Base-by-base conservation (phyloP, 108 stramenopile genomes). In the Cyclotella atomus region DNA sequence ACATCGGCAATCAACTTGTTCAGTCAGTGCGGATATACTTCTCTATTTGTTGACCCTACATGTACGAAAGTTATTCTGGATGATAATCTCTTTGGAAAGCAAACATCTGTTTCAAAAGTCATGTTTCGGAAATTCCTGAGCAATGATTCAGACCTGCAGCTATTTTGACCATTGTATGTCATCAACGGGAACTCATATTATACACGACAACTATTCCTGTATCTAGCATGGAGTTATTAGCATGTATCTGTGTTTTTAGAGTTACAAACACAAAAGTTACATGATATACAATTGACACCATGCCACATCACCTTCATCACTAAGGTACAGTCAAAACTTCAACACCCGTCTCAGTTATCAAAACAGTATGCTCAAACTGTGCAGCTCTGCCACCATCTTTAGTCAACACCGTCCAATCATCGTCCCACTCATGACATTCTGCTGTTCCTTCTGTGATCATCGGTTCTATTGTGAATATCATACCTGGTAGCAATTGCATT, bases 401-500 rank as follows among this genome's bases (percentile, higher is more conserved):
- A 0, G 98, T 99, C 16, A 85, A 85, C 1, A 96, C 97, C 16
- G 99, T 99, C 99, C 99, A 99, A 71, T 95, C 87, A 76, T 95
- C 94, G 9, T 71, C 64, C 98, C 98, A 98, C 68, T 92, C 87
- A 52, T 77, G 75, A 73, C 80, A 83, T 17, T 90, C 89, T 9
- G 76, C 79, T 23, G 67, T 62, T 10, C 97, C 96, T 68, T 95
- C 92, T 19, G 84, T 87, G 62, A 99, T 83, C 98, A 99, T 98
- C 6, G 98, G 99, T 83, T 99, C 99, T 45, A 99, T 99, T n/a
- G 99, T 99, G 85, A 99, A 98, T 19, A 96, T 93, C 95, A 97
- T 96, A 8, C 99, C 99, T 3, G 90, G 90, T 55, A 87, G 20
- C 60, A 97, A 71, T 50, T 79, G 73, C 41, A 91, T 54, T 20